Evolutionary conservation across 1,284 basidiomycete genomes (phyloP).

Genomic region (Earliella scabrosa): DNA sequence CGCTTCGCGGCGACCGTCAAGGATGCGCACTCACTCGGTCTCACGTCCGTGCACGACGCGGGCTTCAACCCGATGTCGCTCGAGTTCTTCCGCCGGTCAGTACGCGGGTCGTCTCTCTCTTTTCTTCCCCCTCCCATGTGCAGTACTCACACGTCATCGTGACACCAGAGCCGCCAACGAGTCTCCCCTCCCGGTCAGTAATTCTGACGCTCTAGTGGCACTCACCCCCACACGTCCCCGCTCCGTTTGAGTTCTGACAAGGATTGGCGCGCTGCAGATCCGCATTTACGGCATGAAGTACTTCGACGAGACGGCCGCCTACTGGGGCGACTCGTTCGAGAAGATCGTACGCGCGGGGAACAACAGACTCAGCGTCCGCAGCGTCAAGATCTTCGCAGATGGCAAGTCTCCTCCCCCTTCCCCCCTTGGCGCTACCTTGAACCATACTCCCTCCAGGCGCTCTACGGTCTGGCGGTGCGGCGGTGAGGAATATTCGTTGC

Average conservation of each 20-base stretch:
- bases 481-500: conserved; percentile 52
- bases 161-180: not conserved
- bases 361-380: conserved; percentile 70
- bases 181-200: not conserved
- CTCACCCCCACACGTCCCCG: no score
- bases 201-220: no score
- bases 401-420: conserved; percentile 44
- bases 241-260: no score
- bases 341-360: conserved; percentile 62
- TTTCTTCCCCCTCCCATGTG: not conserved
- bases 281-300: conserved; percentile 77
- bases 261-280: conserved; percentile 51
- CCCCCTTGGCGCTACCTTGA: conserved; percentile 4
- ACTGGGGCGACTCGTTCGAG: conserved; percentile 73
- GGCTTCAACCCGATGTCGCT: conserved; percentile 72
- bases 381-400: conserved; percentile 91
- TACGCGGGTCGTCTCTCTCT: conserved; percentile 19
- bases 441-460: conserved; percentile 59
- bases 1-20: conserved; percentile 68
- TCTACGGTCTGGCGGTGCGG: conserved; percentile 87
- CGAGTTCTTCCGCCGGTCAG: conserved; percentile 78
- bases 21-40: conserved; percentile 71
- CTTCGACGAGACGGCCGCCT: conserved; percentile 71
- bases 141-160: not conserved
- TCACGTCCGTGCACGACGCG: conserved; percentile 88